Percentiles rank a stretch among this genome's conserved stretches.
phyloP scores from a whole-genome alignment of 129 eudicot species.

The Flaveria bidentis region DNA sequence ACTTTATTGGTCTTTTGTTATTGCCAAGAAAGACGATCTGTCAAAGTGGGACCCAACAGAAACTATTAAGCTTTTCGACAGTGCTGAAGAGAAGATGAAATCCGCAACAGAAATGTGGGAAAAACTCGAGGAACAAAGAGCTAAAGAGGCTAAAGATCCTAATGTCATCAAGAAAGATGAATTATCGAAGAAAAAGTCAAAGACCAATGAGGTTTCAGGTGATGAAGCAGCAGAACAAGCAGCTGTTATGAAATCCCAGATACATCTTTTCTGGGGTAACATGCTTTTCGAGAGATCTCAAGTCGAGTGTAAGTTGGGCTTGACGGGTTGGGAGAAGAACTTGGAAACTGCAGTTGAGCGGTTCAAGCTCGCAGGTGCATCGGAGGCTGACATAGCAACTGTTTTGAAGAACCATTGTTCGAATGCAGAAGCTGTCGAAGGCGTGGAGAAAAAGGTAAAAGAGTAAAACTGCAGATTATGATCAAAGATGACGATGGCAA shows the following conservation, averaged over 20 bases:
- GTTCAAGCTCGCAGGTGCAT: slow-evolving; percentile 93
- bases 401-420: slow-evolving; percentile 87
- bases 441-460: slow-evolving; percentile 46
- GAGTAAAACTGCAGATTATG: slow-evolving; percentile 22
- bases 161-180: slow-evolving; percentile 69
- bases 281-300: slow-evolving; percentile 98
- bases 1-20: slow-evolving; percentile 89
- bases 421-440: slow-evolving; percentile 55
- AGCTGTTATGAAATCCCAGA: slow-evolving; percentile 91
- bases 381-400: slow-evolving; percentile 78
- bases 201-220: slow-evolving; percentile 58
- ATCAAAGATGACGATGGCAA: slow-evolving; percentile 30
- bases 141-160: slow-evolving; percentile 80
- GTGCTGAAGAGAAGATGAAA: slow-evolving; percentile 93
- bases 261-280: slow-evolving; percentile 96
- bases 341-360: slow-evolving; percentile 78
- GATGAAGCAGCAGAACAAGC: slow-evolving; percentile 95
- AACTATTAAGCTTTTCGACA: slow-evolving; percentile 73
- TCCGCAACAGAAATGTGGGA: slow-evolving; percentile 97
- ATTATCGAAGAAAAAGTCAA: slow-evolving; percentile 56
- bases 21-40: slow-evolving; percentile 83
- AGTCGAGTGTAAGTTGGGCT: slow-evolving; percentile 74
- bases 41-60: slow-evolving; percentile 82
- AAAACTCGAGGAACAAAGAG: slow-evolving; percentile 89
- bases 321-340: slow-evolving; percentile 71